These are phyloP conservation scores for Neonectria ditissima DNA, from an alignment of 2,329 filamentous ascomycete genomes.

Conservation along the genomic window DNA sequence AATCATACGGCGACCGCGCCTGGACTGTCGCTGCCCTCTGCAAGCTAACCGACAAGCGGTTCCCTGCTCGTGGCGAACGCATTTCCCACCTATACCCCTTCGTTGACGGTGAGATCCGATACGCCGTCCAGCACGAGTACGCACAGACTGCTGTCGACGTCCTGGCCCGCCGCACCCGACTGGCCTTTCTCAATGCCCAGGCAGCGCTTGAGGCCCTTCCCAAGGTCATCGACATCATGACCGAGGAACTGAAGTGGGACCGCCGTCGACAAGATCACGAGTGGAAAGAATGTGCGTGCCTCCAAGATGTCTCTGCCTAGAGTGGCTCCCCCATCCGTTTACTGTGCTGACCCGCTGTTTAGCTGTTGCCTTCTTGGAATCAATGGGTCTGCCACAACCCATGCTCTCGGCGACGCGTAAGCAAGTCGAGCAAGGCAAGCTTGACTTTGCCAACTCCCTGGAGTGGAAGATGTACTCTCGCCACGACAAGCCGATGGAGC, in stretches of 20 bases:
- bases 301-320: conserved; percentile 18
- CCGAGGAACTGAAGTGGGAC: conserved; percentile 84
- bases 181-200: conserved; percentile 93
- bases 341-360: conserved; percentile 18
- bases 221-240: conserved; percentile 89
- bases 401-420: conserved; percentile 68
- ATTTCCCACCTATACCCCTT: conserved; percentile 88
- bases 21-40: conserved; percentile 91
- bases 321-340: not conserved
- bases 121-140: conserved; percentile 89
- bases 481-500: conserved; percentile 64
- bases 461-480: conserved; percentile 74
- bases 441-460: conserved; percentile 66
- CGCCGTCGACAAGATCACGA: conserved; percentile 77
- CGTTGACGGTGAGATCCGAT: conserved; percentile 90
- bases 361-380: conserved; percentile 71
- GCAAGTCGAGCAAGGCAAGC: conserved; percentile 70
- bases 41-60: conserved; percentile 79
- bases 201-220: conserved; percentile 89
- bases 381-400: conserved; percentile 73
- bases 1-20: conserved; percentile 90
- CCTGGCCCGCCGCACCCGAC: conserved; percentile 82
- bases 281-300: conserved; percentile 77
- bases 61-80: conserved; percentile 84
- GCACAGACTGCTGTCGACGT: conserved; percentile 93